Conservation (phyloP, 73 alveolate genomes). For the Paramecium pentaurelia region DNA sequence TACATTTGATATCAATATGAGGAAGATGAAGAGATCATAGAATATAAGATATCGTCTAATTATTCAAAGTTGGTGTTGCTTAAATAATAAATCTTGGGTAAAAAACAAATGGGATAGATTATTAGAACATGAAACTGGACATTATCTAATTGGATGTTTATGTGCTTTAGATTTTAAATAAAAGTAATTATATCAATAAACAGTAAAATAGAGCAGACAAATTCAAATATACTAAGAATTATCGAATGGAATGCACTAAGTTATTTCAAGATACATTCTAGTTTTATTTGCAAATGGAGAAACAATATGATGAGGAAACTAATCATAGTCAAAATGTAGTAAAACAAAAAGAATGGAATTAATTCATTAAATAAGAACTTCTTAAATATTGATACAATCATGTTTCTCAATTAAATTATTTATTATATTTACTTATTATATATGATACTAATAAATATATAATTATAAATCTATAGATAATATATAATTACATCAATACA, state of each 20-base stretch:
- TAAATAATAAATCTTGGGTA: slow-evolving; percentile 37
- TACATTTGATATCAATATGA: slow-evolving; percentile 34
- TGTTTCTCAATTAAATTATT: background rate
- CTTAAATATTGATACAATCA: background rate
- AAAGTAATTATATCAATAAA: background rate
- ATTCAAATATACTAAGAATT: slow-evolving; percentile 40
- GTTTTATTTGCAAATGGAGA: slow-evolving; percentile 1
- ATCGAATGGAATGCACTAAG: slow-evolving; percentile 46
- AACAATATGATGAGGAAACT: slow-evolving; percentile 42
- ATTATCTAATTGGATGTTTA: slow-evolving; percentile 53
- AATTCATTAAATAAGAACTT: background rate
- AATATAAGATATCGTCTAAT: background rate
- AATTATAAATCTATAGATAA: background rate
- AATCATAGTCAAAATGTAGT: slow-evolving; percentile 1
- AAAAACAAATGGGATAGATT: slow-evolving; percentile 40
- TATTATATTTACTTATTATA: no score
- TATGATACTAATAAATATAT: no score
- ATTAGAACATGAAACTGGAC: slow-evolving; percentile 61
- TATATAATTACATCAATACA: background rate
- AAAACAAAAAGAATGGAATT: slow-evolving; percentile 29
- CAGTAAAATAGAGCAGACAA: background rate
- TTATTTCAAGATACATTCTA: slow-evolving; percentile 26
- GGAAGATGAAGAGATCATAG: slow-evolving; percentile 27
- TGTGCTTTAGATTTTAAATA: slow-evolving; percentile 58
- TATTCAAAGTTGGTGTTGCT: background rate